Conservation (phyloP, 768 basidiomycete genomes). For the Grammothele lineata region DNA sequence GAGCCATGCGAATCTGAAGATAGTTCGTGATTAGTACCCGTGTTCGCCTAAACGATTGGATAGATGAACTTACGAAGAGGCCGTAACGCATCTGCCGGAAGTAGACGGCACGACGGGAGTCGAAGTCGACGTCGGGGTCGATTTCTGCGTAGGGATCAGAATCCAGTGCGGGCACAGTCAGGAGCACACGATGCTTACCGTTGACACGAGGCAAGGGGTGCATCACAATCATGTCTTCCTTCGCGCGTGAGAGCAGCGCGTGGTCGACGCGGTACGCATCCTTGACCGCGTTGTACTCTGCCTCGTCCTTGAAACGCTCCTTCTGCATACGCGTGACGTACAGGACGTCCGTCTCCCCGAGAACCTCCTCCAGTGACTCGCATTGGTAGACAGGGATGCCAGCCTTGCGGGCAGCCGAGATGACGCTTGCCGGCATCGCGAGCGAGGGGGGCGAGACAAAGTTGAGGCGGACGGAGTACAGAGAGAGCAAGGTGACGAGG, state of each 20-base stretch:
- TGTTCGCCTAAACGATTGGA: too few species aligned
- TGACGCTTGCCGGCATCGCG: conserved; percentile 85
- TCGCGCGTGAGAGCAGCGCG: conserved; percentile 86
- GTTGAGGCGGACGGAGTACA: conserved; percentile 93
- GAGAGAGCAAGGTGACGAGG: conserved; percentile 84
- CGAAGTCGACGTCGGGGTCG: conserved; percentile 97
- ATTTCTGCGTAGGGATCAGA: conserved; percentile 92
- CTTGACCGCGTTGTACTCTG: conserved; percentile 88
- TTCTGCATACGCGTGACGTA: conserved; percentile 96
- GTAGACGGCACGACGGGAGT: conserved; percentile 89
- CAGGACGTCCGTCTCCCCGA: conserved; percentile 90
- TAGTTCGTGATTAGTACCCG: too few species aligned
- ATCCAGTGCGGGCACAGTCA: too few species aligned
- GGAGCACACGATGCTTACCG: too few species aligned
- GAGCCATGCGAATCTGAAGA: conserved; percentile 47
- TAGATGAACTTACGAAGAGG: conserved; percentile 70
- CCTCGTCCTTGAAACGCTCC: conserved; percentile 80
- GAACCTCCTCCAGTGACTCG: conserved; percentile 87
- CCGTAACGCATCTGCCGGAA: conserved; percentile 99
- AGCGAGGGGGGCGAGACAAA: conserved; percentile 88
- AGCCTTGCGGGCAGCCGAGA: conserved; percentile 78
- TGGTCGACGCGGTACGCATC: conserved; percentile 93
- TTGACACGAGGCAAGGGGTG: conserved; percentile 96
- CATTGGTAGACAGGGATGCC: conserved; percentile 76
- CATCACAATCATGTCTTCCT: conserved; percentile 98